Conservation (phyloP, 2,329 filamentous ascomycete genomes). For the Herpotrichia juniperi region DNA sequence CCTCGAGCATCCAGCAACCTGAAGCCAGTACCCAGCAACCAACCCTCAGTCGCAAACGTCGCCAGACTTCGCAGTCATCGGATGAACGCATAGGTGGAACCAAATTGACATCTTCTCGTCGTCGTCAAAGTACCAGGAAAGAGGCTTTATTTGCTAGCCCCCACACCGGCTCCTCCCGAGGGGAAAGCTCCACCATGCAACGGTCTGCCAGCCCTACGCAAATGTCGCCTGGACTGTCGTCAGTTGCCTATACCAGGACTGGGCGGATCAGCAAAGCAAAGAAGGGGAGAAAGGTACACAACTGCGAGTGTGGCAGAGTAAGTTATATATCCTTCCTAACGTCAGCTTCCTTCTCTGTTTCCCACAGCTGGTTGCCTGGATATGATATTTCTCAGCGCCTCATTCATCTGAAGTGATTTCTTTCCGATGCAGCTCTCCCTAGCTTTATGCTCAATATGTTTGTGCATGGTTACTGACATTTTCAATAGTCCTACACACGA, state of each 20-base stretch:
- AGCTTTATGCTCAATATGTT: background rate
- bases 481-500: slow-evolving; percentile 52
- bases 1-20: slow-evolving; percentile 27
- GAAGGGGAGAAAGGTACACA: slow-evolving; percentile 54
- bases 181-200: slow-evolving; percentile 38
- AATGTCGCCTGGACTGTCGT: slow-evolving; percentile 30
- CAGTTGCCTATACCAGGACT: slow-evolving; percentile 52
- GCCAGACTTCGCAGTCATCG: slow-evolving; percentile 31
- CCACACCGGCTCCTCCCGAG: slow-evolving; percentile 34
- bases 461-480: slow-evolving; percentile 23
- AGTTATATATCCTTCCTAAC: slow-evolving; percentile 21
- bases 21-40: slow-evolving; percentile 23
- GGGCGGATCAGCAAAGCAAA: slow-evolving; percentile 56
- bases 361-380: slow-evolving; percentile 7
- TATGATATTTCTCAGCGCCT: slow-evolving; percentile 7
- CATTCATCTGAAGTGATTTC: slow-evolving; percentile 4
- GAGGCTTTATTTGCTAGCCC: slow-evolving; percentile 25
- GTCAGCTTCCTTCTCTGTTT: slow-evolving; percentile 2
- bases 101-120: slow-evolving; percentile 31
- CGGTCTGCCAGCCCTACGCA: slow-evolving; percentile 39
- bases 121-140: slow-evolving; percentile 31
- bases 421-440: slow-evolving; percentile 10
- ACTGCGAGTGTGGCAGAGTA: slow-evolving; percentile 56
- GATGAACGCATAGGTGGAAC: slow-evolving; percentile 29
- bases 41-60: slow-evolving; percentile 23